Base-by-base conservation (phyloP, 768 basidiomycete species). In the Leccinum fibrillosum region DNA sequence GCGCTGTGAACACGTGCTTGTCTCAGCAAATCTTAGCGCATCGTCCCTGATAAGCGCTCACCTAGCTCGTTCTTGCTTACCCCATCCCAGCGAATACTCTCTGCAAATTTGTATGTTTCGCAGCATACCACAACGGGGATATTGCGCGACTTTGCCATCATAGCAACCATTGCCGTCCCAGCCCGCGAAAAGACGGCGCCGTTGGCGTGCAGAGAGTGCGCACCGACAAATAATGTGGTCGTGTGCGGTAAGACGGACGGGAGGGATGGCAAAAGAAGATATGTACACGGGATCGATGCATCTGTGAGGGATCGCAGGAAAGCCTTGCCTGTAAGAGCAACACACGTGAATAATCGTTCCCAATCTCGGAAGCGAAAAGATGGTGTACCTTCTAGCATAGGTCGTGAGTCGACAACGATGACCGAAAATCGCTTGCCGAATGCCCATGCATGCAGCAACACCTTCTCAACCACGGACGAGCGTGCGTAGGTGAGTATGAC, bases 51-150 rank as follows among this genome's bases (percentile, higher is more conserved):
- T 49, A 30, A 19, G 17, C 5, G 37, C 83, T 70, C 63, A 92
- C 96, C 97, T 42, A 98, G 78, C 74, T 99, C 97, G 67, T 99
- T 99, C 73, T 92, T 94, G 47, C 90, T 93, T 64, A 99, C 94
- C 19, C 90, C 90, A 72, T 99, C 97, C 55, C 98, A 78, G 72
- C 91, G 88, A 28, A 98, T 88, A 34, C 86, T 85, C 65, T 98
- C 96, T 17, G 91, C 90, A 67, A 95, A 98, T 73, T 99, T 99
- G 77, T 98, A 98, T 4, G 97, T 99, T 75, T 98, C 97, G 66
- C 95, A 97, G 62, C 94, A 98, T 25, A 97, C 94, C 35, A 99
- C 85, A 7, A 98, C 94, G 5, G 97, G 96, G 0, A 98, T 89
- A 23, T 86, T 87, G 66, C 89, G 83, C 49, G 85, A 84, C 72